phyloP scores from a whole-genome alignment of 345 rosid species.

The Heritiera fomes region DNA sequence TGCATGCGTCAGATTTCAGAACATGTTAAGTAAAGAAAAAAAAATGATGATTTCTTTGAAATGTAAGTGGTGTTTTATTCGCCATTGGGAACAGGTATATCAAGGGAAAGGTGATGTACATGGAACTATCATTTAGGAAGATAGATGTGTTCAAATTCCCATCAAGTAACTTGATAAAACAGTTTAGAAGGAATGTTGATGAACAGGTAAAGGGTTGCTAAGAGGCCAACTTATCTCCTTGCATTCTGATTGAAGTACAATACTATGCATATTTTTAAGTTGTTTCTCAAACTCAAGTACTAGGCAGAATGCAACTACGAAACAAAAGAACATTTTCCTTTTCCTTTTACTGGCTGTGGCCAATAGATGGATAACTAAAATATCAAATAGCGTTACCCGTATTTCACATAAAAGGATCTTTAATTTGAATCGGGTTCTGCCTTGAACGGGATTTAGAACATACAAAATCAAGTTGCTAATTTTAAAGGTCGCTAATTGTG shows the following conservation, averaged over 20 bases:
- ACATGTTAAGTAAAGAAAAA: neutral
- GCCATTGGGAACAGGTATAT: conserved; percentile 1
- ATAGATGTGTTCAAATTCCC: neutral
- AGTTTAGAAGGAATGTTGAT: conserved; percentile 2
- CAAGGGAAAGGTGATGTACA: neutral
- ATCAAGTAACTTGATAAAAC: neutral
- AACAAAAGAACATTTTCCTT: neutral
- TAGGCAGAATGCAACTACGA: conserved; percentile 13
- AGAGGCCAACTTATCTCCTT: neutral
- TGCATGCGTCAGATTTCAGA: neutral
- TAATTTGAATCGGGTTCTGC: neutral
- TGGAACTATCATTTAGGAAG: neutral
- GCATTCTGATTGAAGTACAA: neutral
- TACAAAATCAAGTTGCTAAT: conserved; percentile 5
- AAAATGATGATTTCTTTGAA: neutral
- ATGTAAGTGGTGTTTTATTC: neutral
- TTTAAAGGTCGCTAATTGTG: neutral
- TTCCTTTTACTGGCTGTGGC: neutral
- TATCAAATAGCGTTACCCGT: neutral
- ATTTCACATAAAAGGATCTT: neutral
- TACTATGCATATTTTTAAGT: neutral
- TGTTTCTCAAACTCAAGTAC: neutral
- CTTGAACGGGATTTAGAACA: neutral
- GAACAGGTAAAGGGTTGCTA: neutral
- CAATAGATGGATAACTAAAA: neutral